Evolutionary conservation across 352 stramenopile species (phyloP), one percentile per base, ranked within the genome.

Genomic region (Globisporangium cylindrosporum): DNA sequence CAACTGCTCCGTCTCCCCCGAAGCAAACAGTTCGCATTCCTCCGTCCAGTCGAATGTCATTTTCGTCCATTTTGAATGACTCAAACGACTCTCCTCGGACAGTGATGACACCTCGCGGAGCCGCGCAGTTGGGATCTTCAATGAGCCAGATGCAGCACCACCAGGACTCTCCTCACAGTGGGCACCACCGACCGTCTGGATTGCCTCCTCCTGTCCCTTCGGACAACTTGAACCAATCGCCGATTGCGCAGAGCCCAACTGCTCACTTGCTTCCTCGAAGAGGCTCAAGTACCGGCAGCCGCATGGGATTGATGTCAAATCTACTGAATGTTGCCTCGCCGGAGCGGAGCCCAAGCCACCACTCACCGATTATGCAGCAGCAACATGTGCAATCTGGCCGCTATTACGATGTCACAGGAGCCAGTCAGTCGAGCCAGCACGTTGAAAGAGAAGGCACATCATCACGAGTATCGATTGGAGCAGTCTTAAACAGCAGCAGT

Each of bases 11-110:
- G n/a, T 64, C 64, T 29, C 68, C 67, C 18, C 69, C 60, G 22
- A 73, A 63, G 48, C 71, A 55, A 41, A 72, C 67, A 0, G 67
- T 72, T 24, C 73, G 68, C 4, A 80, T 80, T 38, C 71, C 73
- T 14, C 61, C 73, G 43, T 82, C 76, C 46, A 95, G 87, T 67
- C 76, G 86, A n/a, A 96, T 96, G 88, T 96, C 88, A 48, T 96
- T 96, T 53, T 94, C 86, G 32, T 96, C 88, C 4, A 96, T 96
- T 62, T 59, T 96, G 61, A 96, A 96, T 61, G 84, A 96, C 29
- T 91, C 84, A 1, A 61, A 61, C 29, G 84, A 94, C 69, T 92
- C 83, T 29, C 75, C 53, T 32, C 72, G 49, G 67, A 62, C 51
- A 22, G 63, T 66, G 29, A 59, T 38, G 62, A 69, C 64, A 4